A percentile compares a stretch with the other conserved stretches of the same genome.
phyloP scores from a whole-genome alignment of 106 monocot genomes.

The Dioscorea dumetorum region DNA sequence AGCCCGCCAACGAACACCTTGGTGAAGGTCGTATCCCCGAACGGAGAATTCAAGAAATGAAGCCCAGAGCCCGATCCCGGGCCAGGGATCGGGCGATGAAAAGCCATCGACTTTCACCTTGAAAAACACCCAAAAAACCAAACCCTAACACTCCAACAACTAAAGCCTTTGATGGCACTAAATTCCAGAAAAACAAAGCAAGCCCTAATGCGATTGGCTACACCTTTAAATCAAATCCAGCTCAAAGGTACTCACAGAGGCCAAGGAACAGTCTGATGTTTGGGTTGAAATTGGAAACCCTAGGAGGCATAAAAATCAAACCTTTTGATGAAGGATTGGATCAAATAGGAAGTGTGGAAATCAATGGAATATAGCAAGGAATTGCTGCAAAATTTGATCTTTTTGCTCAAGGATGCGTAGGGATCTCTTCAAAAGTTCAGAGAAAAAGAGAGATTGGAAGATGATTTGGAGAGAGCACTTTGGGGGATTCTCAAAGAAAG shows the following conservation, averaged over 20 bases:
- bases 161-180: no score
- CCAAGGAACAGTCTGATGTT: no score
- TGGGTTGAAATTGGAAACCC: not conserved
- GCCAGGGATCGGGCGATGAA: slow-evolving; percentile 9
- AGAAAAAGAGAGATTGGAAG: not conserved
- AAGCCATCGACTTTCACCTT: not conserved
- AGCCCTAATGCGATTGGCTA: no score
- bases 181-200: no score
- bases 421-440: not conserved
- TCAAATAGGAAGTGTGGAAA: not conserved
- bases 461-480: not conserved
- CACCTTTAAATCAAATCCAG: not conserved
- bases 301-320: not conserved
- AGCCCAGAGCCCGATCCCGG: slow-evolving; percentile 4
- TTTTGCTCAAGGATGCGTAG: not conserved
- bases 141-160: not conserved
- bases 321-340: not conserved
- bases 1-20: slow-evolving; percentile 43
- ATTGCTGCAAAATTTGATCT: not conserved
- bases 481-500: no score
- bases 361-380: not conserved
- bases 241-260: not conserved
- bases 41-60: slow-evolving; percentile 9
- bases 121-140: not conserved
- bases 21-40: slow-evolving; percentile 31